A percentile compares a stretch with the other conserved stretches of the same genome.
Evolutionary conservation across 148 eudicot genomes (phyloP).

Genomic region (Spergularia marina): DNA sequence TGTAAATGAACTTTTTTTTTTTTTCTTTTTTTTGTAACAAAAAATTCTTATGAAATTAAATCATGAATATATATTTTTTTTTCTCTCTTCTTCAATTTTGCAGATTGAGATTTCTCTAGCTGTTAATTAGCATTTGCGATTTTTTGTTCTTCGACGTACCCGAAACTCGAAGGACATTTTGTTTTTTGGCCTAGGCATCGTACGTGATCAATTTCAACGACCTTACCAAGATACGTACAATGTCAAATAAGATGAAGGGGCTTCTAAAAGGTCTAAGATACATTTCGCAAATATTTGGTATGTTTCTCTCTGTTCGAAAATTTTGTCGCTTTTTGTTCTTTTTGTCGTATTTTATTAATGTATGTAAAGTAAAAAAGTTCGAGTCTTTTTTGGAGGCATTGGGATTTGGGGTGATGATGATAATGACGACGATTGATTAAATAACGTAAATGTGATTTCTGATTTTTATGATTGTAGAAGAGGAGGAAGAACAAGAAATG

Average conservation of each 20-base stretch:
- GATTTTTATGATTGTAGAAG: slow-evolving; percentile 27
- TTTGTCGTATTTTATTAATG: neutral
- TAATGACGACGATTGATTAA: neutral
- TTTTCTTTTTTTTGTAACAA: neutral
- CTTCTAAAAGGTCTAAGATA: slow-evolving; percentile 28
- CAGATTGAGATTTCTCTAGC: slow-evolving; percentile 7
- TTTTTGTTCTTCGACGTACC: neutral
- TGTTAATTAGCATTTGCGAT: neutral
- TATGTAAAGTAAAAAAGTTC: too few species aligned
- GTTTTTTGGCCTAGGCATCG: neutral
- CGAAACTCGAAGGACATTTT: neutral
- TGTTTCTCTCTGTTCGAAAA: neutral
- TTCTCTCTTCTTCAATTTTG: neutral
- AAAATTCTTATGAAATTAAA: neutral
- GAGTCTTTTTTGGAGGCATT: too few species aligned
- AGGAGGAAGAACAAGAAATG: slow-evolving; percentile 40
- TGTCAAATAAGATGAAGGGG: slow-evolving; percentile 25
- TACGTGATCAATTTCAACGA: neutral
- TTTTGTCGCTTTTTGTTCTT: neutral
- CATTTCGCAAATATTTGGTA: slow-evolving; percentile 28
- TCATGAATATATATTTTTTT: slow-evolving; percentile 12
- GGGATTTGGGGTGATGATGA: neutral
- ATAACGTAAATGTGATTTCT: neutral
- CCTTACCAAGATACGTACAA: neutral
- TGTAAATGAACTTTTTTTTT: slow-evolving; percentile 2